Evolutionary conservation across 257 asterid genomes (phyloP), one percentile per base, ranked within the genome.

Genomic region (Nicotiana noctiflora): DNA sequence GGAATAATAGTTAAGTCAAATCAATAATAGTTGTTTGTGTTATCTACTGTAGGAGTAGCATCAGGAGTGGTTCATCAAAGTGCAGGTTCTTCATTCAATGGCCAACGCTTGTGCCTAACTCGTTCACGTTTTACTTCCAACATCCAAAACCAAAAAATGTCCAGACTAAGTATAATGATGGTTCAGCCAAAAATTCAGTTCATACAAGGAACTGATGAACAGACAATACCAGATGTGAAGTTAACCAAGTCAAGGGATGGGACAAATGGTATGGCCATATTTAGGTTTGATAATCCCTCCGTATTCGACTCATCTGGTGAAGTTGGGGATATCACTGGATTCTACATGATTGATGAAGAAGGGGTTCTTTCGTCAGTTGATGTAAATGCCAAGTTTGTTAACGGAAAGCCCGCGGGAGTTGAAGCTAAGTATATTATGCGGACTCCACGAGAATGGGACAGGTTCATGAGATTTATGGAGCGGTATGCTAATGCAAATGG

Each of bases 381-480:
- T 84, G 98, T 95, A 55, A 95, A 79, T 75, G 99, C 98, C 59
- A 92, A 84, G 87, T 95, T 90, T 78, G 90, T 95, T 64, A 93
- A 96, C 14, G 99, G 99, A 49, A 96, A 92, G 85, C 98, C 98
- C 77, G 97, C 98, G 29, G 96, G 96, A 13, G 88, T 93, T 17
- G 98, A 95, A 87, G 99, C 98, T 34, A 95, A 95, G 83, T 93
- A 93, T 79, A 53, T 91, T 60, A 93, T 92, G 97, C 87, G 98
- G 27, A 84, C 93, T 51, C 91, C 97, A 14, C 77, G 91, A 44
- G 97, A 93, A 10, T 95, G 98, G 98, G 99, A 94, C 84, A 83
- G 99, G 89, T 95, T 94, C 90, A 93, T 93, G 99, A 93, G 99
- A 83, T 95, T 95, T 75, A 95, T 93, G 97, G 97, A 95, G 86